Base-by-base conservation (phyloP, 192 early-diverging fungal species). In the Rhizophagus prolifer region DNA sequence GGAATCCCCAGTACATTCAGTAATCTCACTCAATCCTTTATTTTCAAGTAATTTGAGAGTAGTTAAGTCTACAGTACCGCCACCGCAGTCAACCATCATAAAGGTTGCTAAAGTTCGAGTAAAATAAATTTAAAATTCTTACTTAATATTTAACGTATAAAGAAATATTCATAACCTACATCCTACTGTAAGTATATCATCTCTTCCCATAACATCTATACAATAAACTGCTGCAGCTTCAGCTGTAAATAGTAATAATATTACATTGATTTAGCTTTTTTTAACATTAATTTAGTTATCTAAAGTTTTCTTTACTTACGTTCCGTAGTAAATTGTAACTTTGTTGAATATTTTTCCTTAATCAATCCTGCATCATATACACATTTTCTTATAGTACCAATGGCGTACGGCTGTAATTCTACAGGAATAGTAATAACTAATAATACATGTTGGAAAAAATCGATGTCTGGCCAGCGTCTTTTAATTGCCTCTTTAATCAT, bases 61-160 rank as follows among this genome's bases (percentile, higher is more conserved):
- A 65, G 82, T 84, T 31, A 87, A 66, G 75, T 84, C 80, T 9
- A 87, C 75, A 16, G 81, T 85, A 61, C 78, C 86, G 62, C 83
- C 84, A 21, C 79, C 84, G 26, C 81, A 80, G 81, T 85, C 83
- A 41, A 78, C 77, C n/a, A 85, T 82, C 81, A 87, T 82, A 59
- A 87, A 83, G 21, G 50, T 54, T 1, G 50, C 50, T 54, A 6
- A 21, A 54, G 6, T 19, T 54, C 4, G 2, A 54, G 12, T 36
- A 36, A 36, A 36, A 6, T 6, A 21, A 50, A 16, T 31, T 2
- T 31, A 31, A 31, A 31, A 31, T 31, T 4, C 2, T 31, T 31
- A 4, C 31, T 31, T 31, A 31, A 31, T 31, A 31, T 31, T 31
- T 31, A 31, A 31, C 2, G 31, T 21, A 6, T 4, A 21, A 19